Percentiles rank a stretch among this genome's conserved stretches.
Evolutionary conservation across 2,329 filamentous ascomycete species (phyloP).

Genomic region (Parascedosporium putredinis): DNA sequence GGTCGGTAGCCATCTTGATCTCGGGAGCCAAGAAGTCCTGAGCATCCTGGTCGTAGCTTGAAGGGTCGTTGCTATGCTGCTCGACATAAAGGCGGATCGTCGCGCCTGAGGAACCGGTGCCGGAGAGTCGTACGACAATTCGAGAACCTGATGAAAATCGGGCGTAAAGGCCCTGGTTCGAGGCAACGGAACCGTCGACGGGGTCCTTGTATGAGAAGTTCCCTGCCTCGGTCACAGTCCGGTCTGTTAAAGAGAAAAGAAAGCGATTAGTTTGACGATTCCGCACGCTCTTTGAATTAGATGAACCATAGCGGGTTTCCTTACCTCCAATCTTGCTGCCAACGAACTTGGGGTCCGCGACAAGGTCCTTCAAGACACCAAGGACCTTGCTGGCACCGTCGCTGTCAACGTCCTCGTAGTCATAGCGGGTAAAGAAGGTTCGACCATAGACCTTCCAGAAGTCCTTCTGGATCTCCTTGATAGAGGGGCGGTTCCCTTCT

Average conservation of each 20-base stretch:
- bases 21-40: conserved; percentile 92
- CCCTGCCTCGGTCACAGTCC: conserved; percentile 78
- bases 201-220: conserved; percentile 98
- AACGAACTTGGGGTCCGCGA: conserved; percentile 64
- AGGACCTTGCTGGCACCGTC: conserved; percentile 88
- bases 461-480: conserved; percentile 90
- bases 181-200: conserved; percentile 93
- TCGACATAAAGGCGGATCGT: conserved; percentile 97
- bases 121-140: conserved; percentile 88
- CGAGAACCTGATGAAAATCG: conserved; percentile 91
- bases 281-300: too few relatives aligned
- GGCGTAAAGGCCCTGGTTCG: conserved; percentile 92
- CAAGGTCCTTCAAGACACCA: conserved; percentile 66
- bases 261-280: background rate
- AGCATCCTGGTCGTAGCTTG: conserved; percentile 69
- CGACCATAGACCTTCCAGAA: conserved; percentile 96
- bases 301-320: background rate
- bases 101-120: conserved; percentile 87
- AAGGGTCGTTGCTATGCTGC: conserved; percentile 77
- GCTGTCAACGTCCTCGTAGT: conserved; percentile 91
- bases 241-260: conserved; percentile 32
- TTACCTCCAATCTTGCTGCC: conserved; percentile 67
- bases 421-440: conserved; percentile 98
- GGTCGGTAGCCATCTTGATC: conserved; percentile 70
- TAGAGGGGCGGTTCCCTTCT: conserved; percentile 78